Conservation (phyloP, 2,329 filamentous ascomycete species). For the Fusarium beomiforme region DNA sequence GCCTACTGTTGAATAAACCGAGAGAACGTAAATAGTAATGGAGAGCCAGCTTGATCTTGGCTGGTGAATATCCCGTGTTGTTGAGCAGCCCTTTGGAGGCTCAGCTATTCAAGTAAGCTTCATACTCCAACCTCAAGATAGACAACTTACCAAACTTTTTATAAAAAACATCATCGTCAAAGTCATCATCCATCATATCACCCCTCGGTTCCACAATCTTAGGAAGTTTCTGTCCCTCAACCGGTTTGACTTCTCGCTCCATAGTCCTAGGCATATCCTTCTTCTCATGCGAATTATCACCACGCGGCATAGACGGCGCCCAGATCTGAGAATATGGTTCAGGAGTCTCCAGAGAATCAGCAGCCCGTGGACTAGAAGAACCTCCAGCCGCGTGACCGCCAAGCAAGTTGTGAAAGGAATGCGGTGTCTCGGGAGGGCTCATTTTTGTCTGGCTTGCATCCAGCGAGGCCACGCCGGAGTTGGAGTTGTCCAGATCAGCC, state of each 20-base stretch:
- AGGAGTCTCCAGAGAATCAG: conserved; percentile 9
- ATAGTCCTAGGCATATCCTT: conserved; percentile 13
- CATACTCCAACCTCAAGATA: not conserved
- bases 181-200: conserved; percentile 36
- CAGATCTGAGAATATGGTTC: conserved; percentile 37
- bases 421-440: conserved; percentile 37
- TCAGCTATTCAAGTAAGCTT: conserved; percentile 30
- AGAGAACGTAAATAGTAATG: conserved; percentile 57
- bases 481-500: conserved; percentile 21
- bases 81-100: conserved; percentile 48
- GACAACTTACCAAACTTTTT: conserved; percentile 45
- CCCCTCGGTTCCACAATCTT: conserved; percentile 23
- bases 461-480: conserved; percentile 11
- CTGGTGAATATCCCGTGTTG: conserved; percentile 46
- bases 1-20: conserved; percentile 70
- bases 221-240: not conserved
- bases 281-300: not conserved
- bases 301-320: conserved; percentile 35
- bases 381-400: conserved; percentile 8
- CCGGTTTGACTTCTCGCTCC: not conserved
- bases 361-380: conserved; percentile 23
- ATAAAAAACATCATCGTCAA: conserved; percentile 46
- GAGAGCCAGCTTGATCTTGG: conserved; percentile 59
- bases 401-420: conserved; percentile 33
- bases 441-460: conserved; percentile 18